Evolutionary conservation across 176 grass and related monocot species (phyloP), one percentile per base, ranked within the genome.

Genomic region (Oryza longistaminata): DNA sequence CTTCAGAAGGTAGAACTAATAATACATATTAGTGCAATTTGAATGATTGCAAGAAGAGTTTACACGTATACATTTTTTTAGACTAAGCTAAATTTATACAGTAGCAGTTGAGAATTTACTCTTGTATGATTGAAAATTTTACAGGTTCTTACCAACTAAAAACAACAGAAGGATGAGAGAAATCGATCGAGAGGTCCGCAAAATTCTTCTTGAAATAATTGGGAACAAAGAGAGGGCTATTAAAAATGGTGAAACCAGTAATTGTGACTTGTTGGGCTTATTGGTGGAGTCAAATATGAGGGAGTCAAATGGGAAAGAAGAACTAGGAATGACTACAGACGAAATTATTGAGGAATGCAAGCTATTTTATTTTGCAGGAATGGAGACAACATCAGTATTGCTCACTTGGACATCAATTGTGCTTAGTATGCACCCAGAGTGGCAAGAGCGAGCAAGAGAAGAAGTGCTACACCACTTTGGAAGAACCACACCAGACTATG

Each of bases 331-430:
- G 87, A 93, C 76, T 29, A 91, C 85, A 19, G 72, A 90, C 3
- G 92, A 97, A 2, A 62, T 97, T 29, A 95, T 97, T 13, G 89
- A 88, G 52, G 92, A 97, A 83, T 97, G 95, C 87, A 93, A 93
- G 75, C 64, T 97, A 22, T 97, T 97, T 76, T 97, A 97, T 78
- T 95, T 97, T 69, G 95, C 89, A 1, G 92, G 92, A 53, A 88
- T 92, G 70, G 92, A 97, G 87, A 94, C 92, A 26, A 94, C 95
- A 52, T 83, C 92, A 11, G 85, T 91, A n/a, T 69, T 97, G 74
- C 92, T 97, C 27, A 97, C 92, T 37, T 97, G 95, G 95, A 93
- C 95, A 10, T 78, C 94, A 53, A 39, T 94, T 34, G 58, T 78
- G 14, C 49, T 97, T 48, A 92, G 92, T 78, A 97, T 94, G 92